Base-by-base conservation (phyloP, 2,329 filamentous ascomycete genomes). In the Fusarium siculi region DNA sequence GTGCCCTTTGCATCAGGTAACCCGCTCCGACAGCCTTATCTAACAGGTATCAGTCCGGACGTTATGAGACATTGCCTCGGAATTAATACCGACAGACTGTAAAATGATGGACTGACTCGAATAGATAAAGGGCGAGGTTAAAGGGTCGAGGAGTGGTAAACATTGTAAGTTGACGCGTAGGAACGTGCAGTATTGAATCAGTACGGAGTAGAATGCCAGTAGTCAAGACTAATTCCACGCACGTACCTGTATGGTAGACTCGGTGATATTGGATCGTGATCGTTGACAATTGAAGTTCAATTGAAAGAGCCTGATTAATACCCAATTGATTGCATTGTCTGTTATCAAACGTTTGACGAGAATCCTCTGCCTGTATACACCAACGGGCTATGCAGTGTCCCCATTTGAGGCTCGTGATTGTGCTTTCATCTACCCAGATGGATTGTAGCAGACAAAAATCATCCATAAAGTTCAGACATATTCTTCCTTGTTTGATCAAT, bases 111-210 rank as follows among this genome's bases (percentile, higher is more conserved):
- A 23, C 55, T 73, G 70, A 60, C 70, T 73, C 61, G 34, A 54
- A 28, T n/a, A 47, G 54, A 55, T 37, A 62, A 57, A 57, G 57
- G 66, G 61, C 54, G 44, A 53, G 32, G 42, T 55, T 47, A 25
- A 14, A 34, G 30, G 30, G 28, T 30, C 28, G 10, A 30, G 28
- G 7, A 40, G n/a, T 42, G 12, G 36, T 58, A 32, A 37, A 44
- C 23, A 57, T 61, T 19, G 25, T 15, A 49, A 36, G 66, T 44
- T 7, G 36, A 39, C 32, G 53, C 34, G 28, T 12, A 63, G 63
- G 71, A 74, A 77, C 71, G 67, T 68, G 54, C 28, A 42, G 21
- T 39, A 46, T 25, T 54, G 60, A 72, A 69, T 68, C 65, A 76
- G 32, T 25, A 25, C 25, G 25, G 25, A 25, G 25, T 40, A 15